A percentile compares a stretch with the other conserved stretches of the same genome.
These are phyloP conservation scores for Mitragyna speciosa DNA, from an alignment of 257 asterid genomes.

Conservation along the genomic window DNA sequence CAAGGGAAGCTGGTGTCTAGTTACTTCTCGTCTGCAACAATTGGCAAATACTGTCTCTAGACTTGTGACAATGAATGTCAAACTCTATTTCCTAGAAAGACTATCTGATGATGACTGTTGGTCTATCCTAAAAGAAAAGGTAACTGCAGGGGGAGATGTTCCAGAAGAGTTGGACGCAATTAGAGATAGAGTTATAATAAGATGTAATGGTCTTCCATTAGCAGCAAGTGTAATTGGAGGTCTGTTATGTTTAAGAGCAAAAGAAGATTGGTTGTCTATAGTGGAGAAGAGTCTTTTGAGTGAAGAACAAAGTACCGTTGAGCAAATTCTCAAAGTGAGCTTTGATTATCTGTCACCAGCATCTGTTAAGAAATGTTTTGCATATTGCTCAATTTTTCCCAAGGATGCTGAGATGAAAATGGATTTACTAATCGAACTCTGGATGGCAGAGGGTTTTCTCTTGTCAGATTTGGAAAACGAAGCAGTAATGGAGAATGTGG, in stretches of 20 bases:
- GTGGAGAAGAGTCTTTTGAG: not conserved
- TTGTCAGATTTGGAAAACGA: not conserved
- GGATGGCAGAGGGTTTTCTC: slow-evolving; percentile 34
- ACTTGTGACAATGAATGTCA: not conserved
- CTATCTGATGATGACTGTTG: not conserved
- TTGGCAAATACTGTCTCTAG: not conserved
- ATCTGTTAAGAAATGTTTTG: slow-evolving; percentile 30
- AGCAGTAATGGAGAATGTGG: slow-evolving; percentile 7
- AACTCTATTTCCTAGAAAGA: too few relatives aligned
- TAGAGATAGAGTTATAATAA: not conserved
- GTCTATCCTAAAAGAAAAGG: not conserved
- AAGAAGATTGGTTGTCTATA: slow-evolving; percentile 22
- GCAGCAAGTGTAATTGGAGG: slow-evolving; percentile 30
- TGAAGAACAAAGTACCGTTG: not conserved
- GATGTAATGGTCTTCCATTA: not conserved
- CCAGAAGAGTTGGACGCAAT: not conserved
- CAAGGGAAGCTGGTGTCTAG: not conserved
- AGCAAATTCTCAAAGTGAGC: slow-evolving; percentile 25
- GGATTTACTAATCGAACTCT: slow-evolving; percentile 21
- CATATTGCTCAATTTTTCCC: slow-evolving; percentile 31
- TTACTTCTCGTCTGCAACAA: not conserved
- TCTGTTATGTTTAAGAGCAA: slow-evolving; percentile 8
- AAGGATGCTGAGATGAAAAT: slow-evolving; percentile 1
- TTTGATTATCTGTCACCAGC: slow-evolving; percentile 27
- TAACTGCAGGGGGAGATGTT: not conserved